phyloP scores from a whole-genome alignment of 1,139 yeast genomes.

The Saccharomycopsis phalli region DNA sequence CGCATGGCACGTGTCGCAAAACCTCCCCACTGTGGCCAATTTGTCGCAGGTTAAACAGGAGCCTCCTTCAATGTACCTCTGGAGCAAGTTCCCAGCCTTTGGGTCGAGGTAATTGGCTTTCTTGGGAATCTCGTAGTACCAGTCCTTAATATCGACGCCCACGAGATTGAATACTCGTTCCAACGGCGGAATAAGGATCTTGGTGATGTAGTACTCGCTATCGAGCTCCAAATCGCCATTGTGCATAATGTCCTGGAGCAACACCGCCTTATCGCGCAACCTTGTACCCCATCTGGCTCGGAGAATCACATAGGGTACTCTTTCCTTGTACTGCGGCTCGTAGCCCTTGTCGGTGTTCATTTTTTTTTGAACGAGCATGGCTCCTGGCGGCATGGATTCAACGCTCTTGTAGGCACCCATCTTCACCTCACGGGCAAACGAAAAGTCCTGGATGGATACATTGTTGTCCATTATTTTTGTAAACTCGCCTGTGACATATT shows the following conservation, averaged over 20 bases:
- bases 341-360: conserved; percentile 58
- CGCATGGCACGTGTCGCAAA: conserved; percentile 32
- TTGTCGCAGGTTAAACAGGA: conserved; percentile 24
- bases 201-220: conserved; percentile 73
- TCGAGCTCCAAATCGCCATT: conserved; percentile 48
- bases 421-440: conserved; percentile 86
- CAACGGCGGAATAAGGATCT: conserved; percentile 81
- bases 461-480: conserved; percentile 50
- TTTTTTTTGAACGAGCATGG: conserved; percentile 58
- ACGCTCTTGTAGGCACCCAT: conserved; percentile 75
- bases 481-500: conserved; percentile 58
- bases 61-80: conserved; percentile 22
- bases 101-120: conserved; percentile 18
- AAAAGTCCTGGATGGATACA: conserved; percentile 69
- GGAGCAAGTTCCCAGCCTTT: conserved; percentile 12
- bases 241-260: conserved; percentile 63
- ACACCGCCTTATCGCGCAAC: conserved; percentile 69
- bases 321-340: conserved; percentile 80
- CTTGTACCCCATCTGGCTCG: conserved; percentile 29
- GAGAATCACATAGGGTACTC: conserved; percentile 80
- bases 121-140: conserved; percentile 74
- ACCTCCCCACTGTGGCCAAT: conserved; percentile 16
- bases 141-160: conserved; percentile 69
- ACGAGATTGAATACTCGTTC: conserved; percentile 73
- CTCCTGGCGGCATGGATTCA: conserved; percentile 80